These are phyloP conservation scores for Lasiodiplodia theobromae DNA, from an alignment of 2,329 filamentous ascomycete species.

Conservation along the genomic window DNA sequence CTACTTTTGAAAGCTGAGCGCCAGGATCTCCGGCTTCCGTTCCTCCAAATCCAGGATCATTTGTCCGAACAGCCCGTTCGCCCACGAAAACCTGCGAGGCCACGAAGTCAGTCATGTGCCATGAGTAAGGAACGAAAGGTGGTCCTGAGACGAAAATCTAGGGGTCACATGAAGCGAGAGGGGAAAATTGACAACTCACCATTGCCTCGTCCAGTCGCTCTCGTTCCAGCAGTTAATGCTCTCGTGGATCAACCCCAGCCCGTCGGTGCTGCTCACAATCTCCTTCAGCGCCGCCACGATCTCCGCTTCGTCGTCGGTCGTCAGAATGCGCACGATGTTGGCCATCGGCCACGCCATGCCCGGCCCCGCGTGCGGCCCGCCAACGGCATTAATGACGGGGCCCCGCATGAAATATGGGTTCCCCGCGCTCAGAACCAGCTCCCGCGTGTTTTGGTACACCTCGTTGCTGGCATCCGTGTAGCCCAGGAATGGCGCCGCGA, in stretches of 20 bases:
- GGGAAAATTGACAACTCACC: constrained; percentile 40
- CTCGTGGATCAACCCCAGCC: constrained; percentile 60
- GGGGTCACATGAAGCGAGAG: not conserved
- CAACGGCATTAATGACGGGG: constrained; percentile 56
- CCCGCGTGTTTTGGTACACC: constrained; percentile 56
- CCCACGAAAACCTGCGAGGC: constrained; percentile 54
- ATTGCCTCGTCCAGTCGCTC: constrained; percentile 57
- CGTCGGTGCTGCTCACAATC: constrained; percentile 56
- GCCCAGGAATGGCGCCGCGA: constrained; percentile 70
- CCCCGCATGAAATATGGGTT: constrained; percentile 61
- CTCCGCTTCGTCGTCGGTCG: constrained; percentile 56
- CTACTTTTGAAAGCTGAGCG: constrained; percentile 50
- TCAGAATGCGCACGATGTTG: constrained; percentile 58
- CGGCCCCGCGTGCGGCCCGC: constrained; percentile 57
- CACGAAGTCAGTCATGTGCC: constrained; percentile 17
- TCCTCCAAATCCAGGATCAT: constrained; percentile 56
- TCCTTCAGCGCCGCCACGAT: constrained; percentile 53
- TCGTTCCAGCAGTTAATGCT: constrained; percentile 58
- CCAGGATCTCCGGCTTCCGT: constrained; percentile 53
- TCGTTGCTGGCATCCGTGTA: constrained; percentile 54
- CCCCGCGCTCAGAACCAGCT: constrained; percentile 50
- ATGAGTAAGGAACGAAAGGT: not conserved
- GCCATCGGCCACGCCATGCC: constrained; percentile 61
- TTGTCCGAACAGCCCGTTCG: constrained; percentile 60
- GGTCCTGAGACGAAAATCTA: not conserved